These are phyloP conservation scores for Didymella exigua DNA, from an alignment of 2,329 filamentous ascomycete genomes.

Conservation along the genomic window DNA sequence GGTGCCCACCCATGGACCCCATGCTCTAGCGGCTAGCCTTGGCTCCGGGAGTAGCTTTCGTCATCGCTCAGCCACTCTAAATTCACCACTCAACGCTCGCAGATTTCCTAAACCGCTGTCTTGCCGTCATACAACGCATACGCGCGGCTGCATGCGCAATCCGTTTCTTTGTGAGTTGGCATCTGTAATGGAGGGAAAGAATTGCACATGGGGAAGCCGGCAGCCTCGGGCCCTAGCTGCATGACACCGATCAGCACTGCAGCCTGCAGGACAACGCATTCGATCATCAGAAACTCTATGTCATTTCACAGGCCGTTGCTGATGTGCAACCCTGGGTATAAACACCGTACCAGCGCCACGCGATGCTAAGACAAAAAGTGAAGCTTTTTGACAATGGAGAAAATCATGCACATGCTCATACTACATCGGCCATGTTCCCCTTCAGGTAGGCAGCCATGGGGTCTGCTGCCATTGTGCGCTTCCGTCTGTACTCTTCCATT, in stretches of 20 bases:
- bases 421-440: slow-evolving; percentile 73
- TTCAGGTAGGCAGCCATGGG: slow-evolving; percentile 80
- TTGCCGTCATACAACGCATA: slow-evolving; percentile 39
- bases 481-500: slow-evolving; percentile 82
- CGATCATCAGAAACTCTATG: slow-evolving; percentile 40
- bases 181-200: slow-evolving; percentile 23
- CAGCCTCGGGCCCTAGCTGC: slow-evolving; percentile 26
- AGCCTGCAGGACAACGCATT: slow-evolving; percentile 43
- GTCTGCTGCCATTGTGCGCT: slow-evolving; percentile 74
- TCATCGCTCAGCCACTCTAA: slow-evolving; percentile 31
- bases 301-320: slow-evolving; percentile 39
- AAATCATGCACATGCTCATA: slow-evolving; percentile 37
- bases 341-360: slow-evolving; percentile 37
- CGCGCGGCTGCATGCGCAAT: slow-evolving; percentile 44
- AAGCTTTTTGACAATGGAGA: slow-evolving; percentile 22
- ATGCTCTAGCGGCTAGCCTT: slow-evolving; percentile 14
- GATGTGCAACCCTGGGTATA: slow-evolving; percentile 29
- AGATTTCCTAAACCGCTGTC: slow-evolving; percentile 23
- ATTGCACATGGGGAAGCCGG: slow-evolving; percentile 19
- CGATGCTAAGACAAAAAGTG: slow-evolving; percentile 39
- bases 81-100: neutral
- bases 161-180: slow-evolving; percentile 33
- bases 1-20: slow-evolving; percentile 7
- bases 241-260: slow-evolving; percentile 35
- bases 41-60: slow-evolving; percentile 28